A percentile compares a stretch with the other conserved stretches of the same genome.
These are phyloP conservation scores for Botrytis cinerea DNA, from an alignment of 2,329 filamentous ascomycete species.

Conservation along the genomic window DNA sequence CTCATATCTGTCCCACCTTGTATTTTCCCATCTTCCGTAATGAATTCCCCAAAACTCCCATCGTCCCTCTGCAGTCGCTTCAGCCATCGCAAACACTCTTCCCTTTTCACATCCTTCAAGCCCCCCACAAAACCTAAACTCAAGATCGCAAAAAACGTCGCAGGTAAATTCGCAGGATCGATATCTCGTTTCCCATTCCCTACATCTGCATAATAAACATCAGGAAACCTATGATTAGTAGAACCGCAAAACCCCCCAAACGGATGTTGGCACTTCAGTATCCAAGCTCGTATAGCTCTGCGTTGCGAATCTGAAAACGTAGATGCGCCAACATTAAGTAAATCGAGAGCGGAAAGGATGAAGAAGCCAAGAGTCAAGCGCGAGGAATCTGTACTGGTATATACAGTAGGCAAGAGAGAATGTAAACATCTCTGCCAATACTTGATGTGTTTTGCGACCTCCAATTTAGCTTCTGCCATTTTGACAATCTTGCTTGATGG, in stretches of 20 bases:
- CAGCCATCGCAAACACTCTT: constrained; percentile 72
- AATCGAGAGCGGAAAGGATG: constrained; percentile 79
- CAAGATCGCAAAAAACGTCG: constrained; percentile 85
- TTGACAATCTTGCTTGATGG: constrained; percentile 1
- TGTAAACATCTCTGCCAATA: constrained; percentile 93
- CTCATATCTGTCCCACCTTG: constrained; percentile 82
- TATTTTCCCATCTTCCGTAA: constrained; percentile 59
- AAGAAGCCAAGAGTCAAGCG: constrained; percentile 90
- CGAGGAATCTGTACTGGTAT: constrained; percentile 86
- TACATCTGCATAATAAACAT: constrained; percentile 40
- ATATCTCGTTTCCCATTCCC: constrained; percentile 55
- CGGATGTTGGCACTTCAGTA: constrained; percentile 83
- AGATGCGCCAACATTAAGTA: constrained; percentile 66
- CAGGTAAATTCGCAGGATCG: constrained; percentile 81
- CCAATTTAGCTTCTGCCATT: constrained; percentile 46
- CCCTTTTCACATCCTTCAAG: constrained; percentile 66
- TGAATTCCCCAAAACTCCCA: constrained; percentile 87
- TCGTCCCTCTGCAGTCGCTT: constrained; percentile 73
- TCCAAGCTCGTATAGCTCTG: constrained; percentile 67
- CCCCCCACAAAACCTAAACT: constrained; percentile 64
- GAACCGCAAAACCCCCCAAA: constrained; percentile 87
- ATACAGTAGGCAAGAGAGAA: constrained; percentile 75
- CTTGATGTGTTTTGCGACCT: constrained; percentile 72
- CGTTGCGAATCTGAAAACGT: constrained; percentile 52
- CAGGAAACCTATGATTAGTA: constrained; percentile 60